Evolutionary conservation across 2,329 filamentous ascomycete species (phyloP).

Genomic region (Mycocentrospora acerina): DNA sequence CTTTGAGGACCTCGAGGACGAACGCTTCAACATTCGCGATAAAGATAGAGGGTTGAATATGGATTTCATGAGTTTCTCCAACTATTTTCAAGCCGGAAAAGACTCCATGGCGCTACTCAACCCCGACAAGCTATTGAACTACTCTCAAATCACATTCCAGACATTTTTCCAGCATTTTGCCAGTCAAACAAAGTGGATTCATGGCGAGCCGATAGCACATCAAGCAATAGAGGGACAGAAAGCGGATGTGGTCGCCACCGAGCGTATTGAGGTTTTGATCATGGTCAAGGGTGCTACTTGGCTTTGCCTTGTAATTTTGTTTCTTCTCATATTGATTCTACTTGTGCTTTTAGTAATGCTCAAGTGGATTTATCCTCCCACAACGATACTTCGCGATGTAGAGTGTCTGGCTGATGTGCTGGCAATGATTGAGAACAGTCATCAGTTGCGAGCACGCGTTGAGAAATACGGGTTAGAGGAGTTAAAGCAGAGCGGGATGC

Average conservation of each 20-base stretch:
- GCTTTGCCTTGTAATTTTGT: conserved; percentile 8
- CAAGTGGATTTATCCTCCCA: neutral
- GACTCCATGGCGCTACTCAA: conserved; percentile 23
- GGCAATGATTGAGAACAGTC: conserved; percentile 1
- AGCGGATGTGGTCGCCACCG: neutral
- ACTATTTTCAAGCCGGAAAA: conserved; percentile 13
- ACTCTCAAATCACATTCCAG: conserved; percentile 24
- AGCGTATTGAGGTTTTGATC: conserved; percentile 1
- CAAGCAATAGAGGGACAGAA: neutral
- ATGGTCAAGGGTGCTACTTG: conserved; percentile 2
- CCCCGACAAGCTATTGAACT: conserved; percentile 1
- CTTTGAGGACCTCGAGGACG: conserved; percentile 2
- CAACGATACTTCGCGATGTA: neutral
- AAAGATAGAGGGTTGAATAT: conserved; percentile 13
- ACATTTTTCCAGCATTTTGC: conserved; percentile 37
- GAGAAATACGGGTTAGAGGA: neutral
- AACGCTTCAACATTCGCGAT: conserved; percentile 26
- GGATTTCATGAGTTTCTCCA: conserved; percentile 19
- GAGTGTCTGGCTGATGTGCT: conserved; percentile 5
- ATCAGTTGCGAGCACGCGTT: neutral
- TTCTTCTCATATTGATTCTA: conserved; percentile 9
- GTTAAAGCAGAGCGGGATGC: neutral
- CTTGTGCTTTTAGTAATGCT: neutral
- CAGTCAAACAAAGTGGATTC: conserved; percentile 7
- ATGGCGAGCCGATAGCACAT: neutral